Base-by-base conservation (phyloP, 2,329 filamentous ascomycete genomes). In the Ophiocordyceps camponoti-rufipedis region DNA sequence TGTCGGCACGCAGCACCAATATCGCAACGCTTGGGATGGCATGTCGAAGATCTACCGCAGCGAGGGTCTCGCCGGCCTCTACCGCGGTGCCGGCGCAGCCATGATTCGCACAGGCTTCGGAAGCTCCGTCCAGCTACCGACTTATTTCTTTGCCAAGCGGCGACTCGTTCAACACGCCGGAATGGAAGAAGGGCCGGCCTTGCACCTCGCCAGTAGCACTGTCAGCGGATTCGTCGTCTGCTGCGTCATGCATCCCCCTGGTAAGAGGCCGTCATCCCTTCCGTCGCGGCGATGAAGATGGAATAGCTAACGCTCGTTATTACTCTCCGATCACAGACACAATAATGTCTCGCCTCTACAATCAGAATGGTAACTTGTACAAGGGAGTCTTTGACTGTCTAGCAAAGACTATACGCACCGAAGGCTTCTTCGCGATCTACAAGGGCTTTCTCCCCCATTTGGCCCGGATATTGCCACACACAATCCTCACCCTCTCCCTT, bases 321-420 rank as follows among this genome's bases (percentile, higher is more conserved):
- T n/a, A 38, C 33, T n/a, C 8, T n/a, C 33, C 8, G 6, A 12
- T 31, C 29, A 31, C 18, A 75, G 91, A 98, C 62, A 98, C 91
- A 5, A 85, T 98, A 65, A 98, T 98, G 91, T 91, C 86, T 50
- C 82, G 91, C 50, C 81, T 98, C 71, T 98, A 98, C 71, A 98
- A 98, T 69, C 91, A 98, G 63, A 94, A 88, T 50, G 91, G 91
- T 45, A 94, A 95, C 60, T 73, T 98, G n/a, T 98, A 98, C 70
- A 80, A 75, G 53, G 84, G 88, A 48, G 85, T 93, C 5, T 84
- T 94, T 51, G 91, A 98, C 65, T 98, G 91, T 61, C 65, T 96
- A 48, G 77, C 75, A 60, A 88, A 94, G 67, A 98, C 91, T 0
- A 72, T 98, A 49, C 82, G 80, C 59, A 94, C 86, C 0, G 91